Base-by-base conservation (phyloP, 495 filamentous ascomycete species). In the Neurospora sp. region DNA sequence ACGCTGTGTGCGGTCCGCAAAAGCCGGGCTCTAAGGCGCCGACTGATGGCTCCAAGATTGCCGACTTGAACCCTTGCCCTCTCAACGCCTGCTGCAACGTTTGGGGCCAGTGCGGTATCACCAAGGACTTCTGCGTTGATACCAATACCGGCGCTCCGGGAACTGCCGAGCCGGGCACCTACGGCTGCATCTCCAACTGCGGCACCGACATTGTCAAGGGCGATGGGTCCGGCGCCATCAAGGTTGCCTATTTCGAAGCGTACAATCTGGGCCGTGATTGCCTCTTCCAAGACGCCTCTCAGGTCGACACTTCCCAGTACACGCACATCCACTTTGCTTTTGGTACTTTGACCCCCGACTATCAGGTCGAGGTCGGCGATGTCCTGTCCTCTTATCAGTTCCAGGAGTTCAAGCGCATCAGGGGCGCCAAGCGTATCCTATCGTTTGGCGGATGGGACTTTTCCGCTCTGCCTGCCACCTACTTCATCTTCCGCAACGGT, bases 181-280 rank as follows among this genome's bases (percentile, higher is more conserved):
- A 84, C 70, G 83, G 83, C 27, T 87, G 85, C 76, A 82, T 85
- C n/a, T 85, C 80, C 8, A 85, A 83, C 75, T 87, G 85, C 72
- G 80, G 81, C 31, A 79, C 22, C 3, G 76, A 78, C 14, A 77
- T 81, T 61, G 65, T 74, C 2, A 72, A 72, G 10, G 73, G 59
- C 22, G 10, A 22, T 1, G 71, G n/a, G 16, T 40, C 75, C 4
- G 76, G 77, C 7, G 73, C 41, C 0, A 61, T 72, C 44, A 70
- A 74, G 59, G 65, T 78, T 35, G 80, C 74, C 9, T 83, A 81
- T 69, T 83, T 74, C 68, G 80, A 83, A 70, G 71, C 76, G 9
- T 83, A 27, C 27, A 78, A 76, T 71, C 14, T 71, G 4, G 69
- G 75, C 9, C 77, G 81, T 18, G 41, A 73, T 0, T 82, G 82